Conservation (phyloP, 1,139 yeast species). For the Suhomyces panamericanus region DNA sequence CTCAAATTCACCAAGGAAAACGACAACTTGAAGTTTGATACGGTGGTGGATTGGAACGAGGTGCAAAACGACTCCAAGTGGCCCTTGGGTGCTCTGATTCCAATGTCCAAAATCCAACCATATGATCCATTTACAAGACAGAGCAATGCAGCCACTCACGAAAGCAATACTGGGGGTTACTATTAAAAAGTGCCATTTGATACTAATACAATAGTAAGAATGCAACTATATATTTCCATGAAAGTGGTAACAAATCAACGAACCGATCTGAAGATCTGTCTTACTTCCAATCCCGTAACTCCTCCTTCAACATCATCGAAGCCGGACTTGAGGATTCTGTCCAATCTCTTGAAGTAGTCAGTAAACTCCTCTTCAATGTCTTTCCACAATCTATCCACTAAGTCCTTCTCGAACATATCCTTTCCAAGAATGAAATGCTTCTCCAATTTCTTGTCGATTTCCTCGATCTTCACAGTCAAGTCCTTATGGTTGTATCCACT, state of each 20-base stretch:
- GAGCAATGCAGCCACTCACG: neutral
- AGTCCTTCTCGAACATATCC: slow-evolving; percentile 47
- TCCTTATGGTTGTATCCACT: slow-evolving; percentile 60
- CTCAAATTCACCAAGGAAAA: slow-evolving; percentile 46
- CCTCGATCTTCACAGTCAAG: slow-evolving; percentile 54
- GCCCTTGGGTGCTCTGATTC: slow-evolving; percentile 47
- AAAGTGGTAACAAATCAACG: slow-evolving; percentile 3
- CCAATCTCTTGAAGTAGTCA: slow-evolving; percentile 40
- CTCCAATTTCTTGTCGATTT: slow-evolving; percentile 57
- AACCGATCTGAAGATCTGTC: slow-evolving; percentile 21
- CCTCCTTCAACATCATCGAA: slow-evolving; percentile 46
- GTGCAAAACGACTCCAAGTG: slow-evolving; percentile 43
- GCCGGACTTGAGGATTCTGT: slow-evolving; percentile 35
- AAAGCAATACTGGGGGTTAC: neutral
- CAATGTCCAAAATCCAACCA: slow-evolving; percentile 21
- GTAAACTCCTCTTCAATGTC: slow-evolving; percentile 40
- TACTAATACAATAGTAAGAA: neutral
- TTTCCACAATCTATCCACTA: slow-evolving; percentile 47
- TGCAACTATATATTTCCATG: neutral
- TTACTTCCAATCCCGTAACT: slow-evolving; percentile 38
- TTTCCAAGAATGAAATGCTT: slow-evolving; percentile 53
- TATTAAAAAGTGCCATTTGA: neutral
- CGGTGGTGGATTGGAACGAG: slow-evolving; percentile 39
- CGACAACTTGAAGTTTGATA: slow-evolving; percentile 41
- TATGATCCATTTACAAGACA: slow-evolving; percentile 7